These are phyloP conservation scores for Mortierella sp. DNA, from an alignment of 371 early-diverging fungal species.

Conservation along the genomic window DNA sequence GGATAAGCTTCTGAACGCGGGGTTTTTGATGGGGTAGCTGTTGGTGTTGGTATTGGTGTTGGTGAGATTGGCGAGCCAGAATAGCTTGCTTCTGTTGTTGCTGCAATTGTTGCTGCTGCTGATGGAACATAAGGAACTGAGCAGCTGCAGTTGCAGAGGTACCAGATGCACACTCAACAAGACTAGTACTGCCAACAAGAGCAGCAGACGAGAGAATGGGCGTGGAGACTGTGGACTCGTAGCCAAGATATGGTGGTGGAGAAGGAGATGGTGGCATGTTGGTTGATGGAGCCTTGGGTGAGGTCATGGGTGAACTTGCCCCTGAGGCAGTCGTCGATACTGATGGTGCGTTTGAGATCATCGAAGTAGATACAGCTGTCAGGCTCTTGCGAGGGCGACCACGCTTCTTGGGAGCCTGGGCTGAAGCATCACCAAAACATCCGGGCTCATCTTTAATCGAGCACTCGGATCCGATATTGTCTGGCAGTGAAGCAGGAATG, in stretches of 20 bases:
- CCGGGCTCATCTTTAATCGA: neutral
- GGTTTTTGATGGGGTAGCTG: slow-evolving; percentile 56
- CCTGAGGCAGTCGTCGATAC: neutral
- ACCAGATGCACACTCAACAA: neutral
- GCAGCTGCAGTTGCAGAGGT: slow-evolving; percentile 26
- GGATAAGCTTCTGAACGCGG: slow-evolving; percentile 71
- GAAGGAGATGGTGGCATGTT: slow-evolving; percentile 36
- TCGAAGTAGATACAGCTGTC: neutral
- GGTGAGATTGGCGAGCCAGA: neutral
- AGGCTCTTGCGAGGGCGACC: slow-evolving; percentile 25
- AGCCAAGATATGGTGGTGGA: slow-evolving; percentile 21
- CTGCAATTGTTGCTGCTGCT: slow-evolving; percentile 27
- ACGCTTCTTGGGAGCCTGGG: slow-evolving; percentile 16
- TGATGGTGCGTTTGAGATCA: neutral
- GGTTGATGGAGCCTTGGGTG: slow-evolving; percentile 40
- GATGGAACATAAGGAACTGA: slow-evolving; percentile 26
- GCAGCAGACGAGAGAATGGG: neutral
- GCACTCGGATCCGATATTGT: slow-evolving; percentile 12
- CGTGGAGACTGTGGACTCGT: slow-evolving; percentile 6
- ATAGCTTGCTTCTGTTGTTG: slow-evolving; percentile 22
- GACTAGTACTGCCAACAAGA: neutral
- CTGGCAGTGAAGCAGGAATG: slow-evolving; percentile 28
- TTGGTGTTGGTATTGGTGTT: slow-evolving; percentile 58
- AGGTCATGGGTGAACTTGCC: slow-evolving; percentile 32
- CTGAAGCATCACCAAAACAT: neutral